phyloP scores from a whole-genome alignment of 2,329 filamentous ascomycete species.

The Talaromyces piceae region DNA sequence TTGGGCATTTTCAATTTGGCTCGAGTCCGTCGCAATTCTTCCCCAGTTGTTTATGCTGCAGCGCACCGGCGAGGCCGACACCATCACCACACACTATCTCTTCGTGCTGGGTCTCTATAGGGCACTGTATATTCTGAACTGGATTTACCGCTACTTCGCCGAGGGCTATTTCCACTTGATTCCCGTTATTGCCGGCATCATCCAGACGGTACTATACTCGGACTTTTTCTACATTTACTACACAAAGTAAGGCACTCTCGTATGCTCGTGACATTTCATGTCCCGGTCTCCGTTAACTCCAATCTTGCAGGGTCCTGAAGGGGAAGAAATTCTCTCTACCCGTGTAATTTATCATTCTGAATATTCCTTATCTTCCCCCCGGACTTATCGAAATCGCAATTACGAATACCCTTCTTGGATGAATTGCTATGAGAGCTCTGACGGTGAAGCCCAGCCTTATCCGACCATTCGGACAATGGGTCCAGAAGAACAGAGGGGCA shows the following conservation, averaged over 20 bases:
- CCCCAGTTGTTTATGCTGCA: conserved; percentile 98
- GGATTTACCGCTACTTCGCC: conserved; percentile 82
- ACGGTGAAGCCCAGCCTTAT: neutral
- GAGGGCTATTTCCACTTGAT: conserved; percentile 81
- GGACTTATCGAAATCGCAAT: no score
- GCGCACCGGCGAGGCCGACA: conserved; percentile 93
- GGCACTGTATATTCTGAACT: conserved; percentile 96
- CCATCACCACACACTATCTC: conserved; percentile 97
- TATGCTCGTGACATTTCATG: neutral
- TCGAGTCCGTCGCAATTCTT: conserved; percentile 92
- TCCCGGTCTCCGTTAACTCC: neutral
- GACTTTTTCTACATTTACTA: conserved; percentile 99
- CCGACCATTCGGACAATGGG: neutral
- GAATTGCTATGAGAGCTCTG: neutral
- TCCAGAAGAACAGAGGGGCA: no score
- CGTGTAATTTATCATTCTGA: conserved; percentile 49
- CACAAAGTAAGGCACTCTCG: conserved; percentile 63
- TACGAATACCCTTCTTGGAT: neutral
- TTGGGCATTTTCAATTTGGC: conserved; percentile 98
- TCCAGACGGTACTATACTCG: conserved; percentile 93
- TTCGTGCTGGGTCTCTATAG: conserved; percentile 89
- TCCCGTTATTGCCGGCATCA: conserved; percentile 75
- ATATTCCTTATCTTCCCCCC: neutral
- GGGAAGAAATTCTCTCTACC: conserved; percentile 82
- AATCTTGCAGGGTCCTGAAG: conserved; percentile 57